Conservation (phyloP, 2,329 filamentous ascomycete species). For the Zarea fungicola region DNA sequence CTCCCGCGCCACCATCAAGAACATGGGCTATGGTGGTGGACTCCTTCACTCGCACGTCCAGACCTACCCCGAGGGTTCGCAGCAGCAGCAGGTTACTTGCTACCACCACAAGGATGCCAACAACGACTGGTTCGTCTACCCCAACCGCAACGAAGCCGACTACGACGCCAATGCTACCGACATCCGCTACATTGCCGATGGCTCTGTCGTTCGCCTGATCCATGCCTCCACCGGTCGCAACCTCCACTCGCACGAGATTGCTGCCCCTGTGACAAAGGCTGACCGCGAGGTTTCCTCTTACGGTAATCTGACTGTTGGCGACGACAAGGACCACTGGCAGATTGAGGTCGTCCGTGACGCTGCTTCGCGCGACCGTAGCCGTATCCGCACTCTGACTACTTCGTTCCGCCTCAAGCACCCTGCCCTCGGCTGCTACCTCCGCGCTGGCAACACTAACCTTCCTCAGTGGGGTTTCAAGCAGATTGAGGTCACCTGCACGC, state of each 20-base stretch:
- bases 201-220: slow-evolving; percentile 75
- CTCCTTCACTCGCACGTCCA: slow-evolving; percentile 95
- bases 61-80: slow-evolving; percentile 89
- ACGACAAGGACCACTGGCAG: slow-evolving; percentile 96
- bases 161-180: slow-evolving; percentile 63
- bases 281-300: slow-evolving; percentile 94
- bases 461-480: slow-evolving; percentile 99
- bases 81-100: slow-evolving; percentile 95
- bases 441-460: slow-evolving; percentile 91
- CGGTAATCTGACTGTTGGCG: slow-evolving; percentile 89
- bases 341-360: slow-evolving; percentile 89
- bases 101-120: slow-evolving; percentile 99
- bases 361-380: slow-evolving; percentile 77
- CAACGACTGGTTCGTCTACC: slow-evolving; percentile 99
- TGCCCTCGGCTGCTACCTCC: slow-evolving; percentile 83
- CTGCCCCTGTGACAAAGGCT: slow-evolving; percentile 82
- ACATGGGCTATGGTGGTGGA: slow-evolving; percentile 98
- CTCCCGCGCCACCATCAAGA: slow-evolving; percentile 89
- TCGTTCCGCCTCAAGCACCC: slow-evolving; percentile 83
- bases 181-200: slow-evolving; percentile 72
- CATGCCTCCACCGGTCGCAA: slow-evolving; percentile 96
- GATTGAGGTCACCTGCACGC: slow-evolving; percentile 93
- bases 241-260: slow-evolving; percentile 86
- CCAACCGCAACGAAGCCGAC: slow-evolving; percentile 71
- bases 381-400: slow-evolving; percentile 85